Evolutionary conservation across 2,329 filamentous ascomycete species (phyloP).

Genomic region (Talaromyces rugulosus): DNA sequence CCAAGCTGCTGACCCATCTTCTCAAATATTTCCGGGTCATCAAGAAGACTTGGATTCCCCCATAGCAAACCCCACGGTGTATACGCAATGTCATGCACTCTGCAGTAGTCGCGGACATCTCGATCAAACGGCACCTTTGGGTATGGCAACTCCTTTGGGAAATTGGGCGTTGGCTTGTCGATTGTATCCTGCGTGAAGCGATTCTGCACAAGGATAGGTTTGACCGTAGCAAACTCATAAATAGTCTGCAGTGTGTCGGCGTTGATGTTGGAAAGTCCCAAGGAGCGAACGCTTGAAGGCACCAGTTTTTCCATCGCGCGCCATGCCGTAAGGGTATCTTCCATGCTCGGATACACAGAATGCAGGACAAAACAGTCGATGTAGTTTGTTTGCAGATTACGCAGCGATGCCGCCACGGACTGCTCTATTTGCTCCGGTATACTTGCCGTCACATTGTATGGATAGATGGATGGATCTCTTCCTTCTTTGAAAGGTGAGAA

Average conservation of each 20-base stretch:
- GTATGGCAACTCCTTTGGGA: background rate
- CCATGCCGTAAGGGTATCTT: slow-evolving; percentile 5
- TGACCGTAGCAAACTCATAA: background rate
- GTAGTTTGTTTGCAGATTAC: slow-evolving; percentile 1
- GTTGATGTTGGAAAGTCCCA: slow-evolving; percentile 4
- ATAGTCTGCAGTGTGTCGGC: background rate
- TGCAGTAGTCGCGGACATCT: slow-evolving; percentile 6
- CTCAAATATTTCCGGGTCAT: slow-evolving; percentile 1
- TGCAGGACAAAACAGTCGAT: slow-evolving; percentile 7
- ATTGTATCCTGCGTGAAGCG: slow-evolving; percentile 1
- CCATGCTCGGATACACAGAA: background rate
- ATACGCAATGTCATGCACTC: background rate
- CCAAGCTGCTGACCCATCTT: background rate
- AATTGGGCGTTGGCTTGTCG: background rate
- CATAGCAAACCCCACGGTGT: slow-evolving; percentile 9
- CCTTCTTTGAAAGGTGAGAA: slow-evolving; percentile 5
- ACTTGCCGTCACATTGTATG: background rate
- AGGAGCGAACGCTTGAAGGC: background rate
- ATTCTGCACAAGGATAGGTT: slow-evolving; percentile 3
- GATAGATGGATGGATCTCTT: background rate
- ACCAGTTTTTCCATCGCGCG: slow-evolving; percentile 1
- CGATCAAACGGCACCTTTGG: slow-evolving; percentile 3
- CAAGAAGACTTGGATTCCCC: slow-evolving; percentile 5
- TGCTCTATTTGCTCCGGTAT: slow-evolving; percentile 4
- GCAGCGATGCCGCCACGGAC: background rate